Evolutionary conservation across 2,329 filamentous ascomycete genomes (phyloP).

Genomic region (Pseudocercospora crystallina): DNA sequence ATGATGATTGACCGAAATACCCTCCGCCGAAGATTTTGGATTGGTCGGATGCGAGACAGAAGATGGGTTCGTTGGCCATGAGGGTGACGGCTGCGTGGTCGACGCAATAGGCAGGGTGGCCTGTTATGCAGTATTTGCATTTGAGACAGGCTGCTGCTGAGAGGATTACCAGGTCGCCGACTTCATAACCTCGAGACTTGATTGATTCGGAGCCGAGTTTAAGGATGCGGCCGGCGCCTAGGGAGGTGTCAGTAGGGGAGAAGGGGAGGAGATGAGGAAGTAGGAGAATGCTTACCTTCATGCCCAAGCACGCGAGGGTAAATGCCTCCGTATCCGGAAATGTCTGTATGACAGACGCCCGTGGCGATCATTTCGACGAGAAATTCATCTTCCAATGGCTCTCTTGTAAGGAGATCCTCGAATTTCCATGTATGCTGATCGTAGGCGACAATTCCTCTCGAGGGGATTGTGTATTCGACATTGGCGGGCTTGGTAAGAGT

Average conservation of each 20-base stretch:
- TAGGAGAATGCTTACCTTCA: conserved; percentile 18
- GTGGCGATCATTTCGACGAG: conserved; percentile 53
- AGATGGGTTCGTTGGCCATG: conserved; percentile 23
- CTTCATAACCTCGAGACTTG: background rate
- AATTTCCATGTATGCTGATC: conserved; percentile 25
- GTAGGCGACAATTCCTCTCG: conserved; percentile 31
- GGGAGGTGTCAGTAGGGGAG: background rate
- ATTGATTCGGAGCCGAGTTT: conserved; percentile 18
- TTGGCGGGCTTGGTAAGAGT: background rate
- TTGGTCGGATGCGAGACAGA: conserved; percentile 19
- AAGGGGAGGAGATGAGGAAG: background rate
- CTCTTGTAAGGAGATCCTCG: conserved; percentile 23
- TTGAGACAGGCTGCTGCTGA: conserved; percentile 44
- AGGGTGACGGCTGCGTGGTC: conserved; percentile 40
- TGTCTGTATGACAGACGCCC: conserved; percentile 55
- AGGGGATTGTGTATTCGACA: conserved; percentile 24
- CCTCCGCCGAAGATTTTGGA: conserved; percentile 26
- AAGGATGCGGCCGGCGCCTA: conserved; percentile 24
- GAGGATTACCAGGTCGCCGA: conserved; percentile 46
- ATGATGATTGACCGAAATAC: conserved; percentile 43
- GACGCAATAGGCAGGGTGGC: conserved; percentile 48
- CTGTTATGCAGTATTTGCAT: conserved; percentile 47
- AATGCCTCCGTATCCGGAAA: conserved; percentile 22
- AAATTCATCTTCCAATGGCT: conserved; percentile 42
- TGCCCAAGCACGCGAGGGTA: conserved; percentile 29